Percentiles rank a stretch among this genome's conserved stretches.
Conservation (phyloP, 495 filamentous ascomycete genomes). For the Hypoxylon rickii region DNA sequence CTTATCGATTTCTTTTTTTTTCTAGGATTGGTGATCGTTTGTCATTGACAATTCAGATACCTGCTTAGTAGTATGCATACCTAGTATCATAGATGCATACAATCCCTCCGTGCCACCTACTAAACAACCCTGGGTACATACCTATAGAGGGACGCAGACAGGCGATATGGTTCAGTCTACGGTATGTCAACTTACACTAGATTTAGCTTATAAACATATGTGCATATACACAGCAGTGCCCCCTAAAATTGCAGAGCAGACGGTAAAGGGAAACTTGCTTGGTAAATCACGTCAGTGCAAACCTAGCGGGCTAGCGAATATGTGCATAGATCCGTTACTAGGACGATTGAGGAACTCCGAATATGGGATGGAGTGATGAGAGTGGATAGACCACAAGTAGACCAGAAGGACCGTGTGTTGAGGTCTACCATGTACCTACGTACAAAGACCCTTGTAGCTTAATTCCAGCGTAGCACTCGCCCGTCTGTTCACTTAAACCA, state of each 20-base stretch:
- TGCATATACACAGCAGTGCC: not conserved
- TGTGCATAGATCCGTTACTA: slow-evolving; percentile 34
- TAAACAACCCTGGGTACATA: too few species aligned
- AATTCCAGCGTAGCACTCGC: slow-evolving; percentile 25
- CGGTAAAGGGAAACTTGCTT: slow-evolving; percentile 9
- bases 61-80: too few species aligned
- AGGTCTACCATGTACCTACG: slow-evolving; percentile 16
- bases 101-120: too few species aligned
- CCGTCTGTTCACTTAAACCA: slow-evolving; percentile 25
- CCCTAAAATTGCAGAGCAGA: slow-evolving; percentile 5
- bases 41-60: too few species aligned
- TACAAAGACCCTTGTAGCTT: slow-evolving; percentile 23
- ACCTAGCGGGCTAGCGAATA: slow-evolving; percentile 27
- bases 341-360: slow-evolving; percentile 24
- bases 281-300: slow-evolving; percentile 21
- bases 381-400: slow-evolving; percentile 26
- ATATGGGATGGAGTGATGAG: slow-evolving; percentile 11
- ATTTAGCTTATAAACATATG: not conserved
- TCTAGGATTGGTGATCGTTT: too few species aligned
- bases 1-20: not conserved
- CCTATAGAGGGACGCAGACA: not conserved
- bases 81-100: not conserved
- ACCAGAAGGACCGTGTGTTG: slow-evolving; percentile 32
- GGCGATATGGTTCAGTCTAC: not conserved
- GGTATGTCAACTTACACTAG: not conserved